Evolutionary conservation across 495 filamentous ascomycete genomes (phyloP).

Genomic region (Rhypophila decipiens): DNA sequence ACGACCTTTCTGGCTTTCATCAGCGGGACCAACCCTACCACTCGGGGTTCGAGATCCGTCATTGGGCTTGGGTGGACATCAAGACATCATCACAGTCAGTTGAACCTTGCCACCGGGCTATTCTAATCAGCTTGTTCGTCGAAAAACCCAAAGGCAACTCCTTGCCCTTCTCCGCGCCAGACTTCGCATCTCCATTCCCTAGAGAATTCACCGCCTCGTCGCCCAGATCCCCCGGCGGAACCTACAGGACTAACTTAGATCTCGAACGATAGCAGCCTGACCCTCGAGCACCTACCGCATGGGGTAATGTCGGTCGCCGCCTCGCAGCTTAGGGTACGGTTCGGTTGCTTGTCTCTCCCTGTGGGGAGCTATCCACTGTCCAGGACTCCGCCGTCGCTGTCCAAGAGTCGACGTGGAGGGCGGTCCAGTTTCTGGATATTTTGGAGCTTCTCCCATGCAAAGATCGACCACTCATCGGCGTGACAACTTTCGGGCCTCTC

Average conservation of each 20-base stretch:
- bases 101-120: no score
- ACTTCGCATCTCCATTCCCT: no score
- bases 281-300: slow-evolving; percentile 7
- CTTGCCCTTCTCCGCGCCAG: no score
- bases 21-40: slow-evolving; percentile 12
- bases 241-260: no score
- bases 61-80: no score
- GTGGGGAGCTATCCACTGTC: slow-evolving; percentile 14
- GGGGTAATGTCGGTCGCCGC: slow-evolving; percentile 25
- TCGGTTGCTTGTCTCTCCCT: slow-evolving; percentile 18
- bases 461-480: slow-evolving; percentile 33
- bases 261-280: slow-evolving; percentile 9
- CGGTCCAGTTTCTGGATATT: slow-evolving; percentile 19
- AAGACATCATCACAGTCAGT: no score
- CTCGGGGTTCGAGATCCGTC: no score
- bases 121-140: no score
- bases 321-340: slow-evolving; percentile 17
- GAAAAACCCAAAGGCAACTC: no score
- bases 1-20: slow-evolving; percentile 8
- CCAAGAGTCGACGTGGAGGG: slow-evolving; percentile 21
- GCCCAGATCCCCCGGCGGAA: no score
- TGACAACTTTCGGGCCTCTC: slow-evolving; percentile 42
- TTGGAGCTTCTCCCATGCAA: slow-evolving; percentile 41
- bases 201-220: no score
- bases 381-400: slow-evolving; percentile 9